These are phyloP conservation scores for Boletus chippewaensis DNA, from an alignment of 1,284 basidiomycete genomes.

Conservation along the genomic window DNA sequence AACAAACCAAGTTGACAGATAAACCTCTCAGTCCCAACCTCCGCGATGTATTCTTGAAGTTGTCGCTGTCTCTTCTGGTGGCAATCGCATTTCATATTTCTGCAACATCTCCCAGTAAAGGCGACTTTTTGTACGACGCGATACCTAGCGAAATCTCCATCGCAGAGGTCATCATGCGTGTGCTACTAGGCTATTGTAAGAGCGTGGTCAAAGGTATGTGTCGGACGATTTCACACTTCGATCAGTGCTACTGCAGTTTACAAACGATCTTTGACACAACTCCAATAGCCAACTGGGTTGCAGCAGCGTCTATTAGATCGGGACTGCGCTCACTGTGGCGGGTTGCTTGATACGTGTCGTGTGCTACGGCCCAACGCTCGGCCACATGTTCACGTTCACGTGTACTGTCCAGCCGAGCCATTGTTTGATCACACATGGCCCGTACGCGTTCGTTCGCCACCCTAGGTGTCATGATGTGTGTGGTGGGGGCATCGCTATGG, in stretches of 20 bases:
- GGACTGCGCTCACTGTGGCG: neutral
- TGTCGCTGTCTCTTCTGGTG: neutral
- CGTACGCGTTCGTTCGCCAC: conserved; percentile 35
- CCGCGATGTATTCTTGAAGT: too few species aligned
- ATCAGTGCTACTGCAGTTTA: too few species aligned
- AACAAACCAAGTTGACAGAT: too few species aligned
- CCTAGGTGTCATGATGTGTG: conserved; percentile 31
- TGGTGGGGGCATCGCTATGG: conserved; percentile 26
- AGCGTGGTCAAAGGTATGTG: neutral
- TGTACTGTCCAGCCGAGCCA: conserved; percentile 33
- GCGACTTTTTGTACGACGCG: neutral
- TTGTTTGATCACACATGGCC: conserved; percentile 32
- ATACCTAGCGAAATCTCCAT: neutral
- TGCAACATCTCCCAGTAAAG: neutral
- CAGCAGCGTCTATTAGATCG: neutral
- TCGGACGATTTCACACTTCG: too few species aligned
- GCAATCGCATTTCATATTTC: conserved; percentile 1
- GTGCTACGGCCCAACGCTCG: conserved; percentile 28
- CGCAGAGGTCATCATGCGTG: neutral
- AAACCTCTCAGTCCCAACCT: too few species aligned
- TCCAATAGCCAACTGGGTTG: neutral
- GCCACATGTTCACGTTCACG: conserved; percentile 37
- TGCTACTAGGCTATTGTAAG: neutral
- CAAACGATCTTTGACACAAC: neutral
- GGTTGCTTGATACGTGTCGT: neutral